Evolutionary conservation across 805 yeast genomes (phyloP).

Genomic region (Ogataea nakhonphanomensis): DNA sequence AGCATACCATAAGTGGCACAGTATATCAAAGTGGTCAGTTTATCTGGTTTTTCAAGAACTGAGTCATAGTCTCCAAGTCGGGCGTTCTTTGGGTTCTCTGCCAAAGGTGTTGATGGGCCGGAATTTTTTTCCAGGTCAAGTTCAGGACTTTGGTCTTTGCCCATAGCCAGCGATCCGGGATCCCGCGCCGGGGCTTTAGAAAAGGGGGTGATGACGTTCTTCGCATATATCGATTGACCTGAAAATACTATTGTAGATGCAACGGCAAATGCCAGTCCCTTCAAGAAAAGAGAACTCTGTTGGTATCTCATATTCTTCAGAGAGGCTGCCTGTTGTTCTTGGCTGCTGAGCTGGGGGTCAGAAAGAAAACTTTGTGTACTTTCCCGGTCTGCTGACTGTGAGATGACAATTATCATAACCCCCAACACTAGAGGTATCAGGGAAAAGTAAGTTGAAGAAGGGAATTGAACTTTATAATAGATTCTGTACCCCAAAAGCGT

Average conservation of each 20-base stretch:
- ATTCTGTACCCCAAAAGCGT: slow-evolving; percentile 55
- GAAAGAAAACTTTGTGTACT: slow-evolving; percentile 11
- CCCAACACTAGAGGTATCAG: slow-evolving; percentile 51
- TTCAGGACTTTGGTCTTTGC: background rate
- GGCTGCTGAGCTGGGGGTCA: slow-evolving; percentile 15
- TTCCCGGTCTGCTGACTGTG: slow-evolving; percentile 25
- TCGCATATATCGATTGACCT: slow-evolving; percentile 82
- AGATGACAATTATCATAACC: slow-evolving; percentile 45
- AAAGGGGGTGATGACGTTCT: slow-evolving; percentile 63
- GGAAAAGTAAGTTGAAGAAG: slow-evolving; percentile 48
- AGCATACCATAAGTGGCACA: slow-evolving; percentile 71
- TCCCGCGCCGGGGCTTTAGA: slow-evolving; percentile 1
- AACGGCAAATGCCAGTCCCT: slow-evolving; percentile 68
- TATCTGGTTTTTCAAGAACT: slow-evolving; percentile 56
- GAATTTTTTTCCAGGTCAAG: slow-evolving; percentile 12
- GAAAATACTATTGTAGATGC: slow-evolving; percentile 74
- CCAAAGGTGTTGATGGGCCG: background rate
- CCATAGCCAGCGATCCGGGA: slow-evolving; percentile 19
- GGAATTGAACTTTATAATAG: slow-evolving; percentile 48
- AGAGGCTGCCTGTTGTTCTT: slow-evolving; percentile 6
- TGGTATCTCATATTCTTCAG: slow-evolving; percentile 3
- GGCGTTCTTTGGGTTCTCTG: background rate
- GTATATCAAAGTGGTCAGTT: slow-evolving; percentile 74
- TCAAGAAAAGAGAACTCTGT: slow-evolving; percentile 34
- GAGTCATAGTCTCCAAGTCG: slow-evolving; percentile 6